Evolutionary conservation across 2,329 filamentous ascomycete species (phyloP).

Genomic region (Sporothrix curviconia): DNA sequence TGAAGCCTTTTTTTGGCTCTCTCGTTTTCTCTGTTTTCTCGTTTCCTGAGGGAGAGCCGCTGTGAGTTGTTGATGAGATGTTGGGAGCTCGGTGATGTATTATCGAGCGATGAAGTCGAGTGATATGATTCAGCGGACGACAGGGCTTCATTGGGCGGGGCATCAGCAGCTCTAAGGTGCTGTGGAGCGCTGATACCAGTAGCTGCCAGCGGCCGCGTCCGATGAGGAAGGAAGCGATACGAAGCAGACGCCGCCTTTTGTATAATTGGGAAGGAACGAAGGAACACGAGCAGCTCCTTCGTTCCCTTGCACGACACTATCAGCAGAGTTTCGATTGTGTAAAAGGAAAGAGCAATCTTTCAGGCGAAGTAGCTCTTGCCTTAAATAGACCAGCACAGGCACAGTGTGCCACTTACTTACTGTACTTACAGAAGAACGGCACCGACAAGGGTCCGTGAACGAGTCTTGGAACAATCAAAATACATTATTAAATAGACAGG

Average conservation of each 20-base stretch:
- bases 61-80: too few species aligned
- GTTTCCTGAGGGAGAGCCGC: background rate
- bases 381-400: too few species aligned
- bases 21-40: too few species aligned
- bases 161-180: background rate
- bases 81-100: too few species aligned
- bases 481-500: too few species aligned
- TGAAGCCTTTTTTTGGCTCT: too few species aligned
- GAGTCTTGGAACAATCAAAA: too few species aligned
- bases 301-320: background rate
- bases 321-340: too few species aligned
- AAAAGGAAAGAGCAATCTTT: background rate
- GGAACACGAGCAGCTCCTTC: background rate
- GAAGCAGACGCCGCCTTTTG: background rate
- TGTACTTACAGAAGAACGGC: too few species aligned
- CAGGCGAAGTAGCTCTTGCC: too few species aligned
- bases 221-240: background rate
- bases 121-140: background rate
- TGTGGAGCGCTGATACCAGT: constrained; percentile 8
- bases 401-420: too few species aligned
- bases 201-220: background rate
- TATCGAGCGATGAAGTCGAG: background rate
- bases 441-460: too few species aligned
- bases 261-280: background rate
- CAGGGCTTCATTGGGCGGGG: background rate